These are phyloP conservation scores for Aspergillus sclerotioniger DNA, from an alignment of 495 filamentous ascomycete species.

Conservation along the genomic window DNA sequence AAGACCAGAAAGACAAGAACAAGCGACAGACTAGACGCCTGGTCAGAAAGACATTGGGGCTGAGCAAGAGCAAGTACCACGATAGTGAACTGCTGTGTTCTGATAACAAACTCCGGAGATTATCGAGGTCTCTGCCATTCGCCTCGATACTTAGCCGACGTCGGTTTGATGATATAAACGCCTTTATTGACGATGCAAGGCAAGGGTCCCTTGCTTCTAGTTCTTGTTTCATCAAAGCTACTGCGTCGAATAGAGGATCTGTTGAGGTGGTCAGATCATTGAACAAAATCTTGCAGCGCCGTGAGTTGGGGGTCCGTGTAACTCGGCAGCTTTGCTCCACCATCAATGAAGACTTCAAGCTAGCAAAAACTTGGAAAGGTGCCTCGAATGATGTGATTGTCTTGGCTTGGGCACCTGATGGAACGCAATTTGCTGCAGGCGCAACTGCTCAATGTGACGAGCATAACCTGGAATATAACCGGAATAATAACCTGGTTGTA, in stretches of 20 bases:
- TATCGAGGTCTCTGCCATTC: conserved; percentile 6
- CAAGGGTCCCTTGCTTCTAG: conserved; percentile 14
- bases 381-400: conserved; percentile 51
- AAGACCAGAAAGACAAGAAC: neutral
- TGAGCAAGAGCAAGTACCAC: neutral
- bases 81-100: neutral
- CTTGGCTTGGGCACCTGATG: conserved; percentile 50
- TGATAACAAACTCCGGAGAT: neutral
- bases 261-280: neutral
- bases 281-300: conserved; percentile 22
- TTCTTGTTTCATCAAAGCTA: conserved; percentile 12
- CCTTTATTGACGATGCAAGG: conserved; percentile 21
- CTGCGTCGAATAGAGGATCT: neutral
- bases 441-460: conserved; percentile 72
- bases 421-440: conserved; percentile 54
- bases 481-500: conserved; percentile 70
- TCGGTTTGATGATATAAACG: conserved; percentile 10
- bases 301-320: conserved; percentile 24
- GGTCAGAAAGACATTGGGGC: neutral
- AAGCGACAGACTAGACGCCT: neutral
- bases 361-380: conserved; percentile 48
- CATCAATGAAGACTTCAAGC: conserved; percentile 27
- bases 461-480: conserved; percentile 82
- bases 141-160: conserved; percentile 15
- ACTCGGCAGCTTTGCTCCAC: conserved; percentile 18